Evolutionary conservation across 306 rosid genomes (phyloP).

Genomic region (Ormosia semicastrata): DNA sequence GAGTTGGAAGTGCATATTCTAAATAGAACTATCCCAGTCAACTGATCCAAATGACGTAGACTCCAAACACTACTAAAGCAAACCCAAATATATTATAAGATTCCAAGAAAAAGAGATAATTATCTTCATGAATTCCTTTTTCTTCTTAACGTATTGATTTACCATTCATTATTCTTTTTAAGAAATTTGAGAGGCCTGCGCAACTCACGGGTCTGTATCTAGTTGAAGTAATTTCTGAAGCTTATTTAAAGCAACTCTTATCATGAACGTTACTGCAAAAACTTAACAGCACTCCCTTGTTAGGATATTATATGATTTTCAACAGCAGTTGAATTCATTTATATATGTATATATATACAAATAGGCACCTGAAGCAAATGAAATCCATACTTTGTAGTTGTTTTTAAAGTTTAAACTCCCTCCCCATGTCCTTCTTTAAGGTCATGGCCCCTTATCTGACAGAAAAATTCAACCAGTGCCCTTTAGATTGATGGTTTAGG

Average conservation of each 20-base stretch:
- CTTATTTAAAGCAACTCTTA: neutral
- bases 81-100: no score
- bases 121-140: no score
- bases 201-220: no score
- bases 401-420: neutral
- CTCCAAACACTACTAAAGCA: no score
- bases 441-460: neutral
- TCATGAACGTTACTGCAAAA: neutral
- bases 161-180: no score
- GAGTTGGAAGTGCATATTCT: no score
- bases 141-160: no score
- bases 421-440: neutral
- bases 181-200: no score
- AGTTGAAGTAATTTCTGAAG: neutral
- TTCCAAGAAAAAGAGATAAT: no score
- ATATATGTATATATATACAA: no score
- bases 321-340: neutral
- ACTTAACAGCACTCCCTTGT: neutral
- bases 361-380: neutral
- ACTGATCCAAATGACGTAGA: no score
- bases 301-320: neutral
- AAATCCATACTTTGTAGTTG: neutral
- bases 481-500: constrained; percentile 21
- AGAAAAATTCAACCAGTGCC: neutral
- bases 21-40: no score